Conservation (phyloP, 1,284 basidiomycete genomes). For the Trametes hirsuta region DNA sequence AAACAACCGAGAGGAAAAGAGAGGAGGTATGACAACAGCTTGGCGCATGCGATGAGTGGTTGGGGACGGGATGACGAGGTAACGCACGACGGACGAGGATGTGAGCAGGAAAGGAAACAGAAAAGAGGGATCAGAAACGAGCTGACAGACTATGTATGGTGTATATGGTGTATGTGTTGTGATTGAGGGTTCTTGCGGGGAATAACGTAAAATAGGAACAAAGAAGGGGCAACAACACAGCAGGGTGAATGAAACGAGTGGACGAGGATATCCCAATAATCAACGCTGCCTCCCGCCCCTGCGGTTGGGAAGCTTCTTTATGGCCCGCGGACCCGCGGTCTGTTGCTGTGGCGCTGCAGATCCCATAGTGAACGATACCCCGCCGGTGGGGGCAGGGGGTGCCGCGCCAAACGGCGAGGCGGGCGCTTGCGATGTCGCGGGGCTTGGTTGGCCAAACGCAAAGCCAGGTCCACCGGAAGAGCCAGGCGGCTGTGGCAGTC, state of each 20-base stretch:
- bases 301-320: conserved; percentile 39
- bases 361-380: conserved; percentile 38
- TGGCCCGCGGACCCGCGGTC: conserved; percentile 23
- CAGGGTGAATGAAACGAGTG: background rate
- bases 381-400: conserved; percentile 23
- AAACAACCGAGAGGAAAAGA: conserved; percentile 10
- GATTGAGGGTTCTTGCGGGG: conserved; percentile 17
- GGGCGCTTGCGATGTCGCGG: conserved; percentile 23
- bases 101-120: conserved; percentile 11
- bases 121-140: conserved; percentile 4
- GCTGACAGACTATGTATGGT: conserved; percentile 14
- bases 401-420: conserved; percentile 34
- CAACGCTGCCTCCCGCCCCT: conserved; percentile 31
- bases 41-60: background rate
- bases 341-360: conserved; percentile 31
- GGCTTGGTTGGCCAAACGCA: conserved; percentile 31
- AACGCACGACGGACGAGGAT: conserved; percentile 10
- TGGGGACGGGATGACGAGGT: conserved; percentile 9
- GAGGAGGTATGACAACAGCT: conserved; percentile 2
- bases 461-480: conserved; percentile 28
- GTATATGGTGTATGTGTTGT: conserved; percentile 19
- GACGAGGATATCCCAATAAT: conserved; percentile 2
- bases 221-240: conserved; percentile 9
- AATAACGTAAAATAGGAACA: conserved; percentile 4
- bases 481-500: conserved; percentile 34